These are phyloP conservation scores for Musa beccarii DNA, from an alignment of 176 grass and related monocot genomes.

Conservation along the genomic window DNA sequence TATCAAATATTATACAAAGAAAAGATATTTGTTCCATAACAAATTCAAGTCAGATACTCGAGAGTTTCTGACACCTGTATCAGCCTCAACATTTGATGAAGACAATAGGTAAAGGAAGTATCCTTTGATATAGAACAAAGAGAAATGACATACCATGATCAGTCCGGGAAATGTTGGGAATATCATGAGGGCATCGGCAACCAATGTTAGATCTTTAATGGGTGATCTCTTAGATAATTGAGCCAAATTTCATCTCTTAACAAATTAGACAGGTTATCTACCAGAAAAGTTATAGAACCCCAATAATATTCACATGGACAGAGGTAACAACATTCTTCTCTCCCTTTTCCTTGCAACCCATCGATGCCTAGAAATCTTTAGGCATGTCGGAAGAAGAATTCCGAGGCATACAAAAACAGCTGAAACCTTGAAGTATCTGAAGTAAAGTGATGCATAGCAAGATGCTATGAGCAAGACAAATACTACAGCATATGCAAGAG, in stretches of 20 bases:
- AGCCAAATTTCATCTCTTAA: background rate
- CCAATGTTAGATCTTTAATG: background rate
- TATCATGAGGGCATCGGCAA: background rate
- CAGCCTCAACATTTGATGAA: constrained; percentile 2
- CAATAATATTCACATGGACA: constrained; percentile 83
- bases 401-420: constrained; percentile 45
- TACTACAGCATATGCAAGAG: constrained; percentile 46
- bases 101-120: background rate
- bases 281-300: constrained; percentile 15
- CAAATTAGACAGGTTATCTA: background rate
- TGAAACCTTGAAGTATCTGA: constrained; percentile 60
- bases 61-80: background rate
- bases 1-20: background rate
- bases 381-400: constrained; percentile 57
- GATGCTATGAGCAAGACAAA: constrained; percentile 76
- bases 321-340: constrained; percentile 75
- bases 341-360: constrained; percentile 79
- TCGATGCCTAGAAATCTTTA: constrained; percentile 86
- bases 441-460: constrained; percentile 44
- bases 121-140: background rate
- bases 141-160: background rate
- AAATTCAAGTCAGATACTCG: background rate
- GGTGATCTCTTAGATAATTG: background rate
- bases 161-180: background rate
- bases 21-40: background rate